Evolutionary conservation across 192 early-diverging fungal genomes (phyloP), one percentile per base, ranked within the genome.

Genomic region (Lobosporangium transversale): DNA sequence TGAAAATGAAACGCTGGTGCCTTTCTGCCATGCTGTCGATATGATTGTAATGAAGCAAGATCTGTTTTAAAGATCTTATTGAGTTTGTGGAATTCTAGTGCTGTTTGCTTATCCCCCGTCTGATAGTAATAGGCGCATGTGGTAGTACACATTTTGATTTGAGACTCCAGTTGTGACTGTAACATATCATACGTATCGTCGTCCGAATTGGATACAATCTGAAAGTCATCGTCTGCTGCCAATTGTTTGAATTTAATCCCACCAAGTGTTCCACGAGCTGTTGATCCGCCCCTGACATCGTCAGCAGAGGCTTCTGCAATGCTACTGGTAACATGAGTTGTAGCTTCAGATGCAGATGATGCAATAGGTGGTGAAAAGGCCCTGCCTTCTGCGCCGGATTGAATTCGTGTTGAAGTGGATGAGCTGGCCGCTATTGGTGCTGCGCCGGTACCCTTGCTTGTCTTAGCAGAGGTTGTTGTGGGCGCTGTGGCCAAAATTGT

Each of bases 41-140:
- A 59, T 0, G 84, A 81, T 20, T 61, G 58, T 15, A 94, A 43
- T 0, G 86, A 85, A 0, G 81, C 66, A 17, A 86, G 27, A 70
- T 93, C 90, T 1, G 80, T 62, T 24, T 67, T 58, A 20, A 91
- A 83, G 3, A 56, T 60, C 48, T 93, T 89, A 49, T 90, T 89
- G 18, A 87, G 66, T 23, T 82, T 83, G 54, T 86, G 81, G 67
- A 87, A 93, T 36, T 78, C 63, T 0, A 84, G 53, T 1, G 89
- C 90, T 2, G 53, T 62, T 10, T 61, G 61, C 65, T 90, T 86
- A n/a, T 87, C 51, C 30, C 76, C 83, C 5, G 24, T 29, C 49
- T 86, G 86, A 54, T 59, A 66, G 45, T 80, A 83, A 37, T 79
- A 56, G 7, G 40, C 30, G 26, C 81, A 60, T 0, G 88, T 75